Conservation (phyloP, 2,329 filamentous ascomycete genomes). For the Tolypocladium ophioglossoides region DNA sequence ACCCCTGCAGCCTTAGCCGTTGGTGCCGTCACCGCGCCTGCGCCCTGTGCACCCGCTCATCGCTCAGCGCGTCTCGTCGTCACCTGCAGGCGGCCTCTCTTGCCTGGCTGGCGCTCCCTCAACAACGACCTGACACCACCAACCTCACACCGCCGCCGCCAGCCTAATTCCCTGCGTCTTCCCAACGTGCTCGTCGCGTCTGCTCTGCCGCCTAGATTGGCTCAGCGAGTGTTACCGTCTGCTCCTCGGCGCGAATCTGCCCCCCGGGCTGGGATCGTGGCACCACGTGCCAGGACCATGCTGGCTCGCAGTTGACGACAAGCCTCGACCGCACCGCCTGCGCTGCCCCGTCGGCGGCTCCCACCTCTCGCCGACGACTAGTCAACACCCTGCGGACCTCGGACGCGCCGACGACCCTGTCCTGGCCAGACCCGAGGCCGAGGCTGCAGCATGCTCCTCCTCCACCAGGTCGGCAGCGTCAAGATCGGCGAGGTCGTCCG, state of each 20-base stretch:
- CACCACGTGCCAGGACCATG: background rate
- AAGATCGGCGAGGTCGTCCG: conserved; percentile 92
- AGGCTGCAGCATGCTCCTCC: conserved; percentile 58
- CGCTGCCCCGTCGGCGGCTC: background rate
- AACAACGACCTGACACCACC: no score
- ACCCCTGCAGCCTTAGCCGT: background rate
- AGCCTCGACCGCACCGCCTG: background rate
- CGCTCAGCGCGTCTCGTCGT: no score
- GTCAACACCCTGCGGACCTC: background rate
- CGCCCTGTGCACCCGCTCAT: no score
- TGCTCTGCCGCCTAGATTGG: background rate
- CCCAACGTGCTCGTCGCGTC: background rate
- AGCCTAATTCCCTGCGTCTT: background rate
- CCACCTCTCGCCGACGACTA: background rate
- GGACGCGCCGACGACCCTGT: background rate
- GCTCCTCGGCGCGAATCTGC: background rate
- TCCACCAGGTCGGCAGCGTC: conserved; percentile 84
- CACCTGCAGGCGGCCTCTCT: background rate
- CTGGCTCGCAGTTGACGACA: background rate
- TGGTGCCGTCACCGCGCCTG: background rate
- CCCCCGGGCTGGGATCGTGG: background rate
- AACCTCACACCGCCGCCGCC: background rate
- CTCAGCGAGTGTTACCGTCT: no score
- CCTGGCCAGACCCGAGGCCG: background rate
- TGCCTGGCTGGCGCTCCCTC: background rate